Evolutionary conservation across 129 eudicot species (phyloP).

Genomic region (Calendula officinalis): DNA sequence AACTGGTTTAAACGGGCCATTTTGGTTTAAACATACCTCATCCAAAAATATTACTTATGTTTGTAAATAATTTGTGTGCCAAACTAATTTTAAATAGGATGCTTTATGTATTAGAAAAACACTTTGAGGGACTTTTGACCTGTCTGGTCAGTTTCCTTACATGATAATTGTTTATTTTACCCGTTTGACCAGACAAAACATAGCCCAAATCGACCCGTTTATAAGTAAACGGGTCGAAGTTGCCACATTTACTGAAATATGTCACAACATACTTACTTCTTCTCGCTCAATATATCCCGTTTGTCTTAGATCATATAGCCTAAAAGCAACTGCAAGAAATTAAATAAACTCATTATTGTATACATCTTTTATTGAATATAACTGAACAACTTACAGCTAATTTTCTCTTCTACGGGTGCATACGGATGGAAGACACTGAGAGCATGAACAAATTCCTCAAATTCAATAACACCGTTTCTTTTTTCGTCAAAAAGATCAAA

Average conservation of each 20-base stretch:
- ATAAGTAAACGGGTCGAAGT: neutral
- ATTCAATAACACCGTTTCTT: constrained; percentile 88
- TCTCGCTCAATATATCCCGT: constrained; percentile 91
- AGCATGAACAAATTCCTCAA: constrained; percentile 87
- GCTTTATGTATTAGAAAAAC: neutral
- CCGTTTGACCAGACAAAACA: neutral
- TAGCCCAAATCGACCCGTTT: neutral
- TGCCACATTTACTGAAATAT: neutral
- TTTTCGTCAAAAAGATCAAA: constrained; percentile 89
- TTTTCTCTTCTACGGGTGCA: constrained; percentile 81
- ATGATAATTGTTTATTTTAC: neutral
- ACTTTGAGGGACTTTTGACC: neutral
- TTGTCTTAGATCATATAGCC: constrained; percentile 87
- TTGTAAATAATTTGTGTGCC: neutral
- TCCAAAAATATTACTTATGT: neutral
- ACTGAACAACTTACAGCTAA: constrained; percentile 55
- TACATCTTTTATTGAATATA: constrained; percentile 4
- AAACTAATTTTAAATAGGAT: neutral
- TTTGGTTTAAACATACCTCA: neutral
- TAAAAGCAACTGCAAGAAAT: constrained; percentile 75
- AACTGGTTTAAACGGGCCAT: neutral
- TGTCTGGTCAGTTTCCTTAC: neutral
- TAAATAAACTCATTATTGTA: neutral
- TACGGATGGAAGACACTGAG: constrained; percentile 84
- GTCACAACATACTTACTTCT: constrained; percentile 64